Evolutionary conservation across 1,284 basidiomycete species (phyloP), one percentile per base, ranked within the genome.

Genomic region (Psilocybe mexicana): DNA sequence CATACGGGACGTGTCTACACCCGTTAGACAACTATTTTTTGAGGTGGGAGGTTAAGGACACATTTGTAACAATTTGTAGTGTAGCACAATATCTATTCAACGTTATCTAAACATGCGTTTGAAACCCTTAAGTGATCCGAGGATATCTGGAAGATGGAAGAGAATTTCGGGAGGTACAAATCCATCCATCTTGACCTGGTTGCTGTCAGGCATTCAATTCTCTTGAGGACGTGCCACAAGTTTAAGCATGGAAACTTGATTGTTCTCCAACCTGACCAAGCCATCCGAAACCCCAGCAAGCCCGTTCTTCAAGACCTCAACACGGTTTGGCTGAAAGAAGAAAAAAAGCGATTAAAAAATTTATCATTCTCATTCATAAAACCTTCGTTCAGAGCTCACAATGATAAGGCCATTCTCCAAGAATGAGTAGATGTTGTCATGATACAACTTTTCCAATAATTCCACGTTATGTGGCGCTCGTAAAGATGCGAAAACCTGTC

Each of bases 151-250:
- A 18, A 18, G 18, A 18, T 18, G 18, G 18, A 18, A 18, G 18
- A 18, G 18, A 18, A 18, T 18, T 18, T 18, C 18, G 18, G 18
- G 18, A 18, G 18, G 18, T 18, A 18, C 18, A 18, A 18, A 18
- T 18, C 18, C 18, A 18, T 18, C 18, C 18, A 18, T 18, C 18
- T 18, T 18, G 18, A 18, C 18, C 18, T 18, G 18, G 18, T 18
- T 18, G 18, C 18, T 18, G 18, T 18, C 18, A 18, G 18, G 18
- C 18, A 18, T 18, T 18, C 18, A 18, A 18, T 18, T 61, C 6
- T 84, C 79, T 48, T 76, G 75, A 2, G 82, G 82, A 46, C 67
- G 75, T 1, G 64, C 76, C 7, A 85, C 70, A 23, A 86, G 68
- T 65, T 86, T 85, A 12, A 68, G 65, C 3, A 74, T 79, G 28